Evolutionary conservation across 148 eudicot species (phyloP).

Genomic region (Amaranthus hypochondriacus): DNA sequence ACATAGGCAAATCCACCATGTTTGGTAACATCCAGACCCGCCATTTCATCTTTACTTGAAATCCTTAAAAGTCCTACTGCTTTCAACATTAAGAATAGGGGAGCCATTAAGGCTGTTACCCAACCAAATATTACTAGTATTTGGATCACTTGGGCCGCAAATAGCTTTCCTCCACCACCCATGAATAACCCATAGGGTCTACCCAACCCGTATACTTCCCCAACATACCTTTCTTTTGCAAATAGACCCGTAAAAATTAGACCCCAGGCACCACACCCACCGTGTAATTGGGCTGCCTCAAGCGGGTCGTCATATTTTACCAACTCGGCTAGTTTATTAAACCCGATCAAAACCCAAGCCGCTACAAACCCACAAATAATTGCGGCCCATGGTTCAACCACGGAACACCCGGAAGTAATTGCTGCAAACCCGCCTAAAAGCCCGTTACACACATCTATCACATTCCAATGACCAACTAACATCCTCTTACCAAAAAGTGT

Average conservation of each 20-base stretch:
- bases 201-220: conserved; percentile 30
- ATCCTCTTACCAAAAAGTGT: conserved; percentile 50
- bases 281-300: conserved; percentile 52
- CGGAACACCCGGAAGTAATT: conserved; percentile 53
- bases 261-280: conserved; percentile 55
- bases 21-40: conserved; percentile 44
- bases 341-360: conserved; percentile 41
- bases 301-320: conserved; percentile 40
- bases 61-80: conserved; percentile 33
- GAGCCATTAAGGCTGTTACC: conserved; percentile 44
- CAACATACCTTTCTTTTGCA: conserved; percentile 29
- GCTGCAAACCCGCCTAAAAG: conserved; percentile 60
- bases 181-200: conserved; percentile 44
- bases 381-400: conserved; percentile 67
- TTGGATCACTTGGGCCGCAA: conserved; percentile 42
- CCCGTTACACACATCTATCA: conserved; percentile 58
- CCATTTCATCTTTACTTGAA: conserved; percentile 38
- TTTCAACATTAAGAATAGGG: conserved; percentile 29
- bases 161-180: conserved; percentile 45
- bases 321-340: conserved; percentile 34
- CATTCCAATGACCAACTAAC: conserved; percentile 56
- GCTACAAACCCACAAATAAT: conserved; percentile 48
- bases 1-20: conserved; percentile 46
- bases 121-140: conserved; percentile 40
- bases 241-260: conserved; percentile 43